A percentile compares a stretch with the other conserved stretches of the same genome.
These are phyloP conservation scores for Cladosporium sp. DNA, from an alignment of 2,329 filamentous ascomycete species.

Conservation along the genomic window DNA sequence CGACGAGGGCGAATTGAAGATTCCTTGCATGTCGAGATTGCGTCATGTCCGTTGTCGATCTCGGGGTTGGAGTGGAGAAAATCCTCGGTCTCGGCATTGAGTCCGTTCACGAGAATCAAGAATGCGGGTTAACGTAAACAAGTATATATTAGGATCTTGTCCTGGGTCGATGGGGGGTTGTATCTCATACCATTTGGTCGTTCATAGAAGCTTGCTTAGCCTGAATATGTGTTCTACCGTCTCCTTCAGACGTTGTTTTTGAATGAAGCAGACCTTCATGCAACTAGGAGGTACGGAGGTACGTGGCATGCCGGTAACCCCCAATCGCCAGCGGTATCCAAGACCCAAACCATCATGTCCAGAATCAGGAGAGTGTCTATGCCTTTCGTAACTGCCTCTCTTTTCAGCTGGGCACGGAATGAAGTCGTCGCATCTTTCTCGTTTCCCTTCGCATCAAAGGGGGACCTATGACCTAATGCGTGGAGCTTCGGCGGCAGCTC, in stretches of 20 bases:
- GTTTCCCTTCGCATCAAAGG: not conserved
- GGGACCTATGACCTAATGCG: constrained; percentile 5
- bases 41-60: not conserved
- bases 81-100: not conserved
- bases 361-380: not conserved
- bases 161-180: no score
- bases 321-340: no score
- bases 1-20: not conserved
- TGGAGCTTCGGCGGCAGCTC: not conserved
- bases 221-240: no score
- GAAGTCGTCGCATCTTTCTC: not conserved
- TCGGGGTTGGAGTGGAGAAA: not conserved
- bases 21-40: not conserved
- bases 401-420: not conserved
- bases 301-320: no score
- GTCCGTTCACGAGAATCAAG: not conserved
- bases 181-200: no score
- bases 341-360: not conserved
- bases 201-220: no score
- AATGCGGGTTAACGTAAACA: not conserved
- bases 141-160: not conserved
- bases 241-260: no score
- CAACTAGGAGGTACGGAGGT: no score
- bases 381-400: no score
- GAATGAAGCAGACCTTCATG: no score